Conservation (phyloP, 352 stramenopile species). For the Phytophthora meadii region DNA sequence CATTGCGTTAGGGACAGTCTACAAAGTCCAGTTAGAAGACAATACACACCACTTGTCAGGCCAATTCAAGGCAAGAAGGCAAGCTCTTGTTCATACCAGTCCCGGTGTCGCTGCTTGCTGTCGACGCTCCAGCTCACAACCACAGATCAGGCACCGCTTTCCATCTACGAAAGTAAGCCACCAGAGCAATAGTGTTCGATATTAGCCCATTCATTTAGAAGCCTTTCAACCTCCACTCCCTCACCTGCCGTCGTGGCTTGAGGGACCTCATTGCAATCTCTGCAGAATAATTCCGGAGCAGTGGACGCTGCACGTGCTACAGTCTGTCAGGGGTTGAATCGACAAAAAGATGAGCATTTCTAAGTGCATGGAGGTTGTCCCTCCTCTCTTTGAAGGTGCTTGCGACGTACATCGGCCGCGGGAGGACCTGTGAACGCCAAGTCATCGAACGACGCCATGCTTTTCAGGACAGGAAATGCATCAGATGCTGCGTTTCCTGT, state of each 20-base stretch:
- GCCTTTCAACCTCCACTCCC: background rate
- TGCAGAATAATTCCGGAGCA: slow-evolving; percentile 52
- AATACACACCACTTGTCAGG: too few species aligned
- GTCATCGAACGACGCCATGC: slow-evolving; percentile 79
- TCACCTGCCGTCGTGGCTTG: slow-evolving; percentile 58
- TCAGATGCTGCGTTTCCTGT: background rate
- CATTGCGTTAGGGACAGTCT: slow-evolving; percentile 7
- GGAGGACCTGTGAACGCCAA: slow-evolving; percentile 58
- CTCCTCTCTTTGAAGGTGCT: background rate
- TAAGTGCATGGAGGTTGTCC: background rate
- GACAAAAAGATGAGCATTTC: background rate
- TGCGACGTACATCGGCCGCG: slow-evolving; percentile 18
- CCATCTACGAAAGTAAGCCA: slow-evolving; percentile 40
- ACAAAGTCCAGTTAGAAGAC: background rate
- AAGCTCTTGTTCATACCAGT: slow-evolving; percentile 7
- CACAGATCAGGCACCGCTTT: slow-evolving; percentile 71
- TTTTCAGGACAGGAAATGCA: background rate
- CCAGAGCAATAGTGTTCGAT: background rate
- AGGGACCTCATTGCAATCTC: slow-evolving; percentile 68
- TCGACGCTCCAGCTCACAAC: slow-evolving; percentile 55
- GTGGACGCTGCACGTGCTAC: slow-evolving; percentile 1
- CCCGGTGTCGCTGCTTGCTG: slow-evolving; percentile 2
- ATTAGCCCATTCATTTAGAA: background rate
- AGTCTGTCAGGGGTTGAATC: background rate
- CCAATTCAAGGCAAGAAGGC: too few species aligned